phyloP scores from a whole-genome alignment of 2,329 filamentous ascomycete species.

The Ustilaginoidea virens region DNA sequence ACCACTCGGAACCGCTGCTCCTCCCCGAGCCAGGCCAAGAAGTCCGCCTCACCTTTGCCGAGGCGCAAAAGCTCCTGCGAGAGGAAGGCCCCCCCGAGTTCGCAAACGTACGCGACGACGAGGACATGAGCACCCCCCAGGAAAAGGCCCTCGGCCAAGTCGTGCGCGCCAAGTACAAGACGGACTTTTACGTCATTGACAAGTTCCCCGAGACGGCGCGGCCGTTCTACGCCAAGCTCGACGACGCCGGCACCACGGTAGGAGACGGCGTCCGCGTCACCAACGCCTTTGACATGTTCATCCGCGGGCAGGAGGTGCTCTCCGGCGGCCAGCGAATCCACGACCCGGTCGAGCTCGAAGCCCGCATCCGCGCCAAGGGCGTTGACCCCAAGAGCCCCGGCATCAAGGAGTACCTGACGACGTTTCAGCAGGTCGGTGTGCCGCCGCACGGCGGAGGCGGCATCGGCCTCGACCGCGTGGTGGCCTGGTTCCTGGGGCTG shows the following conservation, averaged over 20 bases:
- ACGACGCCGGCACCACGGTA: slow-evolving; percentile 32
- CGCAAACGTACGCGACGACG: slow-evolving; percentile 54
- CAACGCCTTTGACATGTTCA: slow-evolving; percentile 68
- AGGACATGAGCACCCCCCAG: slow-evolving; percentile 68
- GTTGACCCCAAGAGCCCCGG: slow-evolving; percentile 58
- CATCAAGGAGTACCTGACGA: slow-evolving; percentile 84
- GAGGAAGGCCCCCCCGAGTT: slow-evolving; percentile 56
- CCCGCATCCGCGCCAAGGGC: slow-evolving; percentile 62
- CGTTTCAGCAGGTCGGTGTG: slow-evolving; percentile 33
- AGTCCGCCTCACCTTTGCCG: slow-evolving; percentile 61
- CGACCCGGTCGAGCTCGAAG: slow-evolving; percentile 57
- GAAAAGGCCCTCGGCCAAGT: slow-evolving; percentile 82
- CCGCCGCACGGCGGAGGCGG: slow-evolving; percentile 6
- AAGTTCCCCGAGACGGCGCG: slow-evolving; percentile 61
- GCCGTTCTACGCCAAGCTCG: slow-evolving; percentile 60
- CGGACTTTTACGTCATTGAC: slow-evolving; percentile 94
- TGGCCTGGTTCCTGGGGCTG: too few relatives aligned
- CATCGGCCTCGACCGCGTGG: slow-evolving; percentile 6
- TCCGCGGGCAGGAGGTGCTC: slow-evolving; percentile 84
- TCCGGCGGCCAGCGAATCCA: slow-evolving; percentile 89
- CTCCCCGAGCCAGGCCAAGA: slow-evolving; percentile 61
- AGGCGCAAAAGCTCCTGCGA: slow-evolving; percentile 62
- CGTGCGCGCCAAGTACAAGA: slow-evolving; percentile 75
- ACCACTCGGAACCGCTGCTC: slow-evolving; percentile 64
- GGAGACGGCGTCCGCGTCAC: slow-evolving; percentile 45